These are phyloP conservation scores for Cruciata laevipes DNA, from an alignment of 257 asterid genomes.

Conservation along the genomic window DNA sequence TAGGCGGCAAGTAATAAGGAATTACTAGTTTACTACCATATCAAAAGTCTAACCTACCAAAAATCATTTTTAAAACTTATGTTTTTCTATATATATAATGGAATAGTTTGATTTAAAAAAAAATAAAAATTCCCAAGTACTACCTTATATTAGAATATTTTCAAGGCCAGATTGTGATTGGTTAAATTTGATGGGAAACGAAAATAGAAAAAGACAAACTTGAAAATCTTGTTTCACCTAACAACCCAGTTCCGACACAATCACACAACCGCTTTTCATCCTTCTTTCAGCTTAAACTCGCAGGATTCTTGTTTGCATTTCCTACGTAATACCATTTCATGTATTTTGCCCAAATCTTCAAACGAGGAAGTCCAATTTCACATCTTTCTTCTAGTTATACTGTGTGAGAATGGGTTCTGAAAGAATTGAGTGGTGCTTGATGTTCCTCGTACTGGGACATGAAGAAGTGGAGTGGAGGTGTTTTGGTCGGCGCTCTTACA, in stretches of 20 bases:
- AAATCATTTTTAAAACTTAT: too few species aligned
- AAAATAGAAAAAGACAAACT: background rate
- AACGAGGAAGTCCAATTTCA: background rate
- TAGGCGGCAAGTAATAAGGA: too few species aligned
- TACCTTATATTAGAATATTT: too few species aligned
- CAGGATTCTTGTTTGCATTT: background rate
- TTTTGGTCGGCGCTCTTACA: slow-evolving; percentile 49
- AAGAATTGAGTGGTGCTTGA: background rate
- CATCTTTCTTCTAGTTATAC: background rate
- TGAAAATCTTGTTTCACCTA: background rate
- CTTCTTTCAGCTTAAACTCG: background rate
- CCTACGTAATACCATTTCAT: too few species aligned
- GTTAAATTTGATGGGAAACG: too few species aligned
- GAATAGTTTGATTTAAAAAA: too few species aligned
- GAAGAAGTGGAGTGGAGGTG: slow-evolving; percentile 78
- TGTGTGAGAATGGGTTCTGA: background rate
- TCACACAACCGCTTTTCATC: background rate
- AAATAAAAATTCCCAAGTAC: too few species aligned
- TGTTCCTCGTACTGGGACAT: slow-evolving; percentile 25
- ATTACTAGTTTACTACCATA: too few species aligned
- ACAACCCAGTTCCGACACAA: background rate
- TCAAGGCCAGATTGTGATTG: too few species aligned
- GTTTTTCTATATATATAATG: too few species aligned
- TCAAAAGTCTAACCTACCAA: too few species aligned
- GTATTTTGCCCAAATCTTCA: background rate